These are phyloP conservation scores for Rubia yunnanensis DNA, from an alignment of 257 asterid species.

Conservation along the genomic window DNA sequence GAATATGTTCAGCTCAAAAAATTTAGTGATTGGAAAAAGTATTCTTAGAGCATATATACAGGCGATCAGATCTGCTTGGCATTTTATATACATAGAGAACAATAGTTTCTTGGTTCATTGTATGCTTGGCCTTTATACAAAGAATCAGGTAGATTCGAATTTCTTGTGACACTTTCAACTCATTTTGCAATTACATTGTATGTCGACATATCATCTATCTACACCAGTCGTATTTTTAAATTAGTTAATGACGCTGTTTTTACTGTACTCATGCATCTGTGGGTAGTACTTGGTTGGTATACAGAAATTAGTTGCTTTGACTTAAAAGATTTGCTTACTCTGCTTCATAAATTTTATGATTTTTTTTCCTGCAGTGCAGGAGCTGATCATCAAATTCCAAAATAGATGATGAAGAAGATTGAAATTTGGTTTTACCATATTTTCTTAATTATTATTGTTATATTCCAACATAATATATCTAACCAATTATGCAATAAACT, in stretches of 20 bases:
- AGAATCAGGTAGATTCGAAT: slow-evolving; percentile 52
- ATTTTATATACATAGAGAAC: slow-evolving; percentile 75
- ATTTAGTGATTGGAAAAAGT: slow-evolving; percentile 65
- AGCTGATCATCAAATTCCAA: slow-evolving; percentile 81
- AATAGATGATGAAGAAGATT: slow-evolving; percentile 68
- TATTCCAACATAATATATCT: too few relatives aligned
- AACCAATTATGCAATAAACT: too few relatives aligned
- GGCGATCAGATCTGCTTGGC: slow-evolving; percentile 89
- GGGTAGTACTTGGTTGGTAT: too few relatives aligned
- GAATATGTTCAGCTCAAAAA: slow-evolving; percentile 62
- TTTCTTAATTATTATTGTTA: too few relatives aligned
- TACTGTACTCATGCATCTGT: background rate
- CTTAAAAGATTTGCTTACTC: background rate
- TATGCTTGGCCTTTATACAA: slow-evolving; percentile 80
- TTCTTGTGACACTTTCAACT: background rate
- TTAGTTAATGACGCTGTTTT: background rate
- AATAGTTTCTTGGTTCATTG: slow-evolving; percentile 85
- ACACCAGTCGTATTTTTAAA: background rate
- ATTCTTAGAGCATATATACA: slow-evolving; percentile 81
- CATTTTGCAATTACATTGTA: background rate
- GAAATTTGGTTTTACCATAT: too few relatives aligned
- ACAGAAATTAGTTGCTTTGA: background rate
- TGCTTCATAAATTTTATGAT: too few relatives aligned
- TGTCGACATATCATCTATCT: background rate
- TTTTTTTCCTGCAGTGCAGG: slow-evolving; percentile 31